Percentiles rank a stretch among this genome's conserved stretches.
Evolutionary conservation across 257 asterid species (phyloP).

Genomic region (Primulina huaijiensis): DNA sequence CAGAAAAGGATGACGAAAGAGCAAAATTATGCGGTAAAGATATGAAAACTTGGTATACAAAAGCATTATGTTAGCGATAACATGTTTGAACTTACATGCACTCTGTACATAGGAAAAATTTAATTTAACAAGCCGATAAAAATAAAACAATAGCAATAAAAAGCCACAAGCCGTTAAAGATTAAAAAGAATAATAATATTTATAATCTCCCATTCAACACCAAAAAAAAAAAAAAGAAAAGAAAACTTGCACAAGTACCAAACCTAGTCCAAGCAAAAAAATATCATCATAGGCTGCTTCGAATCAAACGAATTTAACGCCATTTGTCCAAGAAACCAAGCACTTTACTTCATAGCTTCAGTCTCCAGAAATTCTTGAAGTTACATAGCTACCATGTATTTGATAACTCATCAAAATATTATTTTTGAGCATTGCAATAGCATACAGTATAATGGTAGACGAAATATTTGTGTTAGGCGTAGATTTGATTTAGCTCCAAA

Average conservation of each 20-base stretch:
- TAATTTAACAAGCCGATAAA: conserved; percentile 1
- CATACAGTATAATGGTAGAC: neutral
- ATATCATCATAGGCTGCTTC: neutral
- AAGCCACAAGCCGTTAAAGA: conserved; percentile 24
- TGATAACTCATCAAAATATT: neutral
- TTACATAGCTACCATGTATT: neutral
- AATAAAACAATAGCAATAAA: neutral
- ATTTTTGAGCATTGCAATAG: neutral
- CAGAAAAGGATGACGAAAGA: neutral
- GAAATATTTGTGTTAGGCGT: conserved; percentile 19
- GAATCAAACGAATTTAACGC: neutral
- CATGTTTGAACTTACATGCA: conserved; percentile 27
- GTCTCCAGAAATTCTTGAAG: neutral
- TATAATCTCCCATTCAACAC: neutral
- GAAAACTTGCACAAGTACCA: conserved; percentile 17
- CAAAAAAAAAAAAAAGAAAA: neutral
- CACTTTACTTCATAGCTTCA: neutral
- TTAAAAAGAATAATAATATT: neutral
- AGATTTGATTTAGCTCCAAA: conserved; percentile 56
- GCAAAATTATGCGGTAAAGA: neutral
- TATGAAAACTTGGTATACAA: neutral
- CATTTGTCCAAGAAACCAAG: conserved; percentile 1
- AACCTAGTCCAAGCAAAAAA: conserved; percentile 22
- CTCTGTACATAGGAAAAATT: conserved; percentile 25
- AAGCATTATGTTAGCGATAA: conserved; percentile 7